These are phyloP conservation scores for Leccinum ochraceum DNA, from an alignment of 768 basidiomycete species.

Conservation along the genomic window DNA sequence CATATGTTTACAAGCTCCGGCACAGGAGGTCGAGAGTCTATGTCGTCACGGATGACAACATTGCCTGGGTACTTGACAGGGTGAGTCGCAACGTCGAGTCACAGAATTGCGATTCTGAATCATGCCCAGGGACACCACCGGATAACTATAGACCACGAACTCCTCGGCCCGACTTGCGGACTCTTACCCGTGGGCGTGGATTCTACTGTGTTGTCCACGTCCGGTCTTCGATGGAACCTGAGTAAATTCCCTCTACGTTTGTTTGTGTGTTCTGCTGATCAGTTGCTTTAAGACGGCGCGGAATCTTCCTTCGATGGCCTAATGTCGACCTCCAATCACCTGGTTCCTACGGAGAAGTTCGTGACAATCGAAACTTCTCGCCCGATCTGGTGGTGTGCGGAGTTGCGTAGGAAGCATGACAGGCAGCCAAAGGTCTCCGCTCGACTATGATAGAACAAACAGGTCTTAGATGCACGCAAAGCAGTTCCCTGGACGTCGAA, in stretches of 20 bases:
- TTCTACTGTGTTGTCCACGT: constrained; percentile 74
- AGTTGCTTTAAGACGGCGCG: constrained; percentile 45
- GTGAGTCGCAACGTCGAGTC: constrained; percentile 42
- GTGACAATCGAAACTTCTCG: constrained; percentile 77
- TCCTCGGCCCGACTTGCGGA: constrained; percentile 88
- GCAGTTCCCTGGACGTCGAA: background rate
- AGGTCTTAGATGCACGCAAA: background rate
- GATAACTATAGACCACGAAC: constrained; percentile 69
- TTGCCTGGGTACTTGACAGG: constrained; percentile 85
- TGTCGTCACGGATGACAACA: constrained; percentile 85
- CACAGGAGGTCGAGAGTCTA: constrained; percentile 58
- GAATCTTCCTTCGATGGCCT: constrained; percentile 81
- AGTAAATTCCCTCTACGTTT: constrained; percentile 44
- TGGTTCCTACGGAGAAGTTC: constrained; percentile 61
- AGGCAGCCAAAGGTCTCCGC: background rate
- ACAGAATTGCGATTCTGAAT: background rate
- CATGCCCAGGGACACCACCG: constrained; percentile 72
- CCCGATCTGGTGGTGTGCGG: constrained; percentile 91
- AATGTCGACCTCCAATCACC: constrained; percentile 93
- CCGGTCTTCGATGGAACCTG: constrained; percentile 88
- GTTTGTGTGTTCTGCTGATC: constrained; percentile 4
- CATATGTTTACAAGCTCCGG: constrained; percentile 80
- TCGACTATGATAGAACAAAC: background rate
- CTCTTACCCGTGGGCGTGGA: constrained; percentile 90
- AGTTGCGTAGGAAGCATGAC: constrained; percentile 41